These are phyloP conservation scores for Epichloe brachyelytri DNA, from an alignment of 2,329 filamentous ascomycete genomes.

Conservation along the genomic window DNA sequence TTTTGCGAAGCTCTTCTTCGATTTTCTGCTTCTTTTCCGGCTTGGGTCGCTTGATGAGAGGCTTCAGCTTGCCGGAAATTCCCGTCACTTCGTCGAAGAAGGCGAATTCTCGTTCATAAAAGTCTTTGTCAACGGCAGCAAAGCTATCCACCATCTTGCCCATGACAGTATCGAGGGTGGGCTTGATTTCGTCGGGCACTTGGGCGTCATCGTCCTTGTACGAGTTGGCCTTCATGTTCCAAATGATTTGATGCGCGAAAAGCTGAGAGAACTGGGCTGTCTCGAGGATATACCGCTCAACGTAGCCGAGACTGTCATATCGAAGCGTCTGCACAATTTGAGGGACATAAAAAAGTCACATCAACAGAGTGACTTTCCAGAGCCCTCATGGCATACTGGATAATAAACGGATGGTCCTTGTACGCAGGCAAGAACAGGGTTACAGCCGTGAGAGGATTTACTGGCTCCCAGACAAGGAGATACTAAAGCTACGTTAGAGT, in stretches of 20 bases:
- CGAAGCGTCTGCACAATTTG: slow-evolving; percentile 93
- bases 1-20: slow-evolving; percentile 93
- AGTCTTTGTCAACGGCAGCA: slow-evolving; percentile 61
- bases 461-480: slow-evolving; percentile 80
- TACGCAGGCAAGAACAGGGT: slow-evolving; percentile 90
- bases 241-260: slow-evolving; percentile 98
- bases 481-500: slow-evolving; percentile 40
- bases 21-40: slow-evolving; percentile 99
- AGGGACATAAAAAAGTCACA: slow-evolving; percentile 95
- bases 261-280: slow-evolving; percentile 96
- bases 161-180: slow-evolving; percentile 84
- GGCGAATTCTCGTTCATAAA: slow-evolving; percentile 90
- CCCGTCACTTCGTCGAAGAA: slow-evolving; percentile 96
- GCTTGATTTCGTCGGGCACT: slow-evolving; percentile 84
- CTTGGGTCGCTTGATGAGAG: slow-evolving; percentile 82
- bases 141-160: slow-evolving; percentile 72
- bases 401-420: slow-evolving; percentile 78
- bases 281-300: slow-evolving; percentile 91
- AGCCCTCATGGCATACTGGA: slow-evolving; percentile 94
- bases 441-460: slow-evolving; percentile 85
- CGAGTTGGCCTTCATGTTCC: slow-evolving; percentile 99
- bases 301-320: slow-evolving; percentile 87
- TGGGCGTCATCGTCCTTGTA: slow-evolving; percentile 93
- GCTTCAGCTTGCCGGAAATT: slow-evolving; percentile 91
- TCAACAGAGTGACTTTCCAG: slow-evolving; percentile 92